These are phyloP conservation scores for Grosmannia penicillata DNA, from an alignment of 2,329 filamentous ascomycete genomes.

Conservation along the genomic window DNA sequence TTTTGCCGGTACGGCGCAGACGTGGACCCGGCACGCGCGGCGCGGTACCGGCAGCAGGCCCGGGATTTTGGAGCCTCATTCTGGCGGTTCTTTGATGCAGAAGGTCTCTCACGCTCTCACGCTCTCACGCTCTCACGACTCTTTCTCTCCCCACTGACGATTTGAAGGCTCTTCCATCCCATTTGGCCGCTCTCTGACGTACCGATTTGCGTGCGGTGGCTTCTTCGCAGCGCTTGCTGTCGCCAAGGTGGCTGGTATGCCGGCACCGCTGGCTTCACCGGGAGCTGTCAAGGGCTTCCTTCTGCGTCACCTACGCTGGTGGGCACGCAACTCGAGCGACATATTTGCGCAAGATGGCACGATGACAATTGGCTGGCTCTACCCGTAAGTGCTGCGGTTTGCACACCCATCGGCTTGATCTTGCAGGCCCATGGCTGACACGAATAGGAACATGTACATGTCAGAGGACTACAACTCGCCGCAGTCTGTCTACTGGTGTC, in stretches of 20 bases:
- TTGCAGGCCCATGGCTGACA: background rate
- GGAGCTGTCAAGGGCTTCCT: conserved; percentile 26
- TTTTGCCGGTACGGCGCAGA: conserved; percentile 21
- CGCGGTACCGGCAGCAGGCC: conserved; percentile 17
- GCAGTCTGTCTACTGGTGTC: conserved; percentile 37
- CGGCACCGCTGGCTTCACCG: conserved; percentile 17
- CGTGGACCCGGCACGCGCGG: conserved; percentile 20
- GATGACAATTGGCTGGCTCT: conserved; percentile 22
- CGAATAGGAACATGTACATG: conserved; percentile 33
- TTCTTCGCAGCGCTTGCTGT: conserved; percentile 26
- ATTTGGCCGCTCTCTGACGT: conserved; percentile 28
- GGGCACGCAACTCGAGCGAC: conserved; percentile 18
- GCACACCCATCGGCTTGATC: background rate
- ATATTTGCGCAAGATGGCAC: conserved; percentile 28
- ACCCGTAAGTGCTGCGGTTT: conserved; percentile 9
- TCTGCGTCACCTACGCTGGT: conserved; percentile 28
- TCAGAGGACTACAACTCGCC: conserved; percentile 42
- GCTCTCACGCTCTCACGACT: no score
- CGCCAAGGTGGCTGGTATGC: conserved; percentile 18
- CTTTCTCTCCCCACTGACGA: background rate
- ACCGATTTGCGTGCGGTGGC: conserved; percentile 27
- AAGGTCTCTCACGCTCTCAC: conserved; percentile 15
- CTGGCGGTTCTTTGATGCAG: conserved; percentile 25
- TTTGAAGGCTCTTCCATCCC: conserved; percentile 27
- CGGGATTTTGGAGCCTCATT: conserved; percentile 20